Base-by-base conservation (phyloP, 1,284 basidiomycete species). In the Leucocoprinus gongylophorus region DNA sequence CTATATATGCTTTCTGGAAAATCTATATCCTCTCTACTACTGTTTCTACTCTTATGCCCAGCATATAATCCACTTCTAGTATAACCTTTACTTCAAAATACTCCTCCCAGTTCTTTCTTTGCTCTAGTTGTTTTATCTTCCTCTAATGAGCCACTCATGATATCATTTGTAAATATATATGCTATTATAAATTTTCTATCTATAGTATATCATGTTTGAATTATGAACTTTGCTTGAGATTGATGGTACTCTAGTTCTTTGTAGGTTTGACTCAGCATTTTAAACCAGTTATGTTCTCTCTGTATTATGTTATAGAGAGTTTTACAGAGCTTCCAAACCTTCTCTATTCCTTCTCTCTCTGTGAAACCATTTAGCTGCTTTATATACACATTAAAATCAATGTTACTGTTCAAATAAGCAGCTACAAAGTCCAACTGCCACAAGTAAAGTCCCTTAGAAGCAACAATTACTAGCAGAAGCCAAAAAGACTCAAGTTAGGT, bases 381-480 rank as follows among this genome's bases (percentile, higher is more conserved):
- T n/a, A n/a, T n/a, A n/a, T n/a, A n/a, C n/a, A n/a, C n/a, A n/a
- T n/a, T n/a, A n/a, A n/a, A n/a, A n/a, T n/a, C n/a, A n/a, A n/a
- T n/a, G n/a, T n/a, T n/a, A n/a, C n/a, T n/a, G n/a, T n/a, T n/a
- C n/a, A n/a, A n/a, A n/a, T n/a, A n/a, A n/a, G n/a, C n/a, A n/a
- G n/a, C n/a, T n/a, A n/a, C n/a, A n/a, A n/a, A n/a, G n/a, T n/a
- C n/a, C n/a, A n/a, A 17, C 64, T n/a, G 65, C 55, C 13, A 74
- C 55, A n/a, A 66, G 53, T 56, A 64, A 65, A 39, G 67, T 57
- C 20, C 66, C 40, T 17, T 42, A 1, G 60, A 46, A 0, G 63
- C 64, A 15, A 65, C 62, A 6, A 70, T 48, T 0, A 66, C 62
- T 9, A 70, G 54, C 71, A 54, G 72, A 63, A 18, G 47, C 40